phyloP scores from a whole-genome alignment of 371 early-diverging fungal genomes.

The Dinochytrium kinnereticum region DNA sequence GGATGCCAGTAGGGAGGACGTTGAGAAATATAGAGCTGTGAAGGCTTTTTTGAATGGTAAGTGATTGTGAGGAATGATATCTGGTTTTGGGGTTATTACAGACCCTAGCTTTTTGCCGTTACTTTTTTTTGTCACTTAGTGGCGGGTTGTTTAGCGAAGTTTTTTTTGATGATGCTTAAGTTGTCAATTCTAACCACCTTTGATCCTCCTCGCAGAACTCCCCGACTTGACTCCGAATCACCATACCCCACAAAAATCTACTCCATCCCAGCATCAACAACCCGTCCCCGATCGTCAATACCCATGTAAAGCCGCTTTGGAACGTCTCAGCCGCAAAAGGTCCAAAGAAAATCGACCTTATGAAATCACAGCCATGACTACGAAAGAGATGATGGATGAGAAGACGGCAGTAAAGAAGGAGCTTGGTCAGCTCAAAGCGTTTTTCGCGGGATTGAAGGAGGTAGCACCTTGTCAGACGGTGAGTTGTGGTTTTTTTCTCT shows the following conservation, averaged over 20 bases:
- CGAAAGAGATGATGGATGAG: conserved; percentile 32
- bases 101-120: too few species aligned
- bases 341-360: conserved; percentile 25
- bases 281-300: not conserved
- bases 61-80: too few species aligned
- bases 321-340: conserved; percentile 22
- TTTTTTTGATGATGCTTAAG: too few species aligned
- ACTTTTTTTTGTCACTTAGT: too few species aligned
- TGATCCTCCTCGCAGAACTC: conserved; percentile 1
- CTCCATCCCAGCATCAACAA: not conserved
- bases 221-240: not conserved
- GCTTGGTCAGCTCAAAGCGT: conserved; percentile 30
- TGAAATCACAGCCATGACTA: conserved; percentile 31
- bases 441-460: conserved; percentile 14
- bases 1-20: conserved; percentile 1
- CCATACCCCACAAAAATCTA: not conserved
- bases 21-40: conserved; percentile 3
- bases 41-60: conserved; percentile 12
- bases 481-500: conserved; percentile 9
- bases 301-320: conserved; percentile 27
- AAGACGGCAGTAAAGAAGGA: conserved; percentile 39
- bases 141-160: too few species aligned
- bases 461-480: conserved; percentile 2
- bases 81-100: too few species aligned
- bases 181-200: too few species aligned